phyloP scores from a whole-genome alignment of 2,329 filamentous ascomycete species.

The Sclerotinia subarctica region DNA sequence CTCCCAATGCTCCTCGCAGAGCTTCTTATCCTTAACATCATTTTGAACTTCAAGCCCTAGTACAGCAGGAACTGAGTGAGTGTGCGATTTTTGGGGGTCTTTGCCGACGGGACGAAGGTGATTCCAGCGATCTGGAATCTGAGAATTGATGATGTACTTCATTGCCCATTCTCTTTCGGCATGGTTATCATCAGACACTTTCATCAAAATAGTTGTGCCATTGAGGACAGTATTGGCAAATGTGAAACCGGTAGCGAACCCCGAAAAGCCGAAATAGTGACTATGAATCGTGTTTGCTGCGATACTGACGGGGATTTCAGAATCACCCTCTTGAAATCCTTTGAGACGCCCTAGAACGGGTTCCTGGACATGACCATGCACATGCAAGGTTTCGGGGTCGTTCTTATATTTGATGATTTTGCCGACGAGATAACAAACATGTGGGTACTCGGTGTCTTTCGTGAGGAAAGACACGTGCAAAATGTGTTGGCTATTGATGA shows the following conservation, averaged over 20 bases:
- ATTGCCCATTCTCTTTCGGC: background rate
- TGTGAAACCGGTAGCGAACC: background rate
- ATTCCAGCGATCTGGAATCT: background rate
- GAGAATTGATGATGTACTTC: background rate
- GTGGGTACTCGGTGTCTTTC: conserved; percentile 5
- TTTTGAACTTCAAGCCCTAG: background rate
- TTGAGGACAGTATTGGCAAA: background rate
- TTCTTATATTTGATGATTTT: background rate
- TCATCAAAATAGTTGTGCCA: background rate
- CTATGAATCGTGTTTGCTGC: conserved; percentile 2
- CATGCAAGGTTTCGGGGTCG: background rate
- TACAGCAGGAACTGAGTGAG: background rate
- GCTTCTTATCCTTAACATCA: background rate
- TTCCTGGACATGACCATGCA: background rate
- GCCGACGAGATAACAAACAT: background rate
- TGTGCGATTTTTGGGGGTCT: background rate
- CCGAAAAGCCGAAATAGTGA: background rate
- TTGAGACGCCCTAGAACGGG: background rate
- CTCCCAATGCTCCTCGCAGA: background rate
- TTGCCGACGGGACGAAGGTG: background rate
- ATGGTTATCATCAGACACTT: background rate
- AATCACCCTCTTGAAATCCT: background rate
- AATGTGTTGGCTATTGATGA: conserved; percentile 4
- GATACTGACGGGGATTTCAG: background rate
- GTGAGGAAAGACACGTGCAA: background rate